These are phyloP conservation scores for Fusarium albidum DNA, from an alignment of 2,329 filamentous ascomycete genomes.

Conservation along the genomic window DNA sequence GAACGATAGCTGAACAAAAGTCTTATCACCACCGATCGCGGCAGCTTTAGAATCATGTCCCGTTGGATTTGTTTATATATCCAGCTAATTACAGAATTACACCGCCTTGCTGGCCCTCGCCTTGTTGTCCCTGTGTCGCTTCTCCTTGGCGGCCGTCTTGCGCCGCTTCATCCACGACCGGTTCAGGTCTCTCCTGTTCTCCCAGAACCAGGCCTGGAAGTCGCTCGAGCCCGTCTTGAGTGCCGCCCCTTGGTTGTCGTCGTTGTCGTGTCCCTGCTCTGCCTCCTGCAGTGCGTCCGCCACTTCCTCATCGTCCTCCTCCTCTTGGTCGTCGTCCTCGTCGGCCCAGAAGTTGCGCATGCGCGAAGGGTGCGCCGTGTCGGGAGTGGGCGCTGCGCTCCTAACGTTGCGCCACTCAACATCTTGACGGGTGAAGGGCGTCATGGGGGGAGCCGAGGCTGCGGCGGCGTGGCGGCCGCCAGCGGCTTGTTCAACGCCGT, in stretches of 20 bases:
- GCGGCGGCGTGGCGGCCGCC: constrained; percentile 18
- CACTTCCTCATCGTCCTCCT: constrained; percentile 54
- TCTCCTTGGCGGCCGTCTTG: constrained; percentile 71
- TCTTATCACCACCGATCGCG: too few species aligned
- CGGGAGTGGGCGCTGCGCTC: constrained; percentile 92
- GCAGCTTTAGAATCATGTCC: neutral
- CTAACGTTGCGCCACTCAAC: constrained; percentile 77
- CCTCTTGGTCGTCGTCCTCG: constrained; percentile 49
- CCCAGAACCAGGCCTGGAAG: constrained; percentile 75
- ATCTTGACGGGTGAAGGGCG: constrained; percentile 83
- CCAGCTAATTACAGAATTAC: constrained; percentile 40
- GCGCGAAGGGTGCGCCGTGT: constrained; percentile 81
- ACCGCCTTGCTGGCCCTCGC: constrained; percentile 56
- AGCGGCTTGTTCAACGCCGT: constrained; percentile 53
- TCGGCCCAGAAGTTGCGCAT: constrained; percentile 67
- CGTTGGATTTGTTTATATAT: constrained; percentile 13
- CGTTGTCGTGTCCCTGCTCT: constrained; percentile 41
- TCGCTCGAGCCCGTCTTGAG: constrained; percentile 51
- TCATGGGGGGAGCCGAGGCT: constrained; percentile 67
- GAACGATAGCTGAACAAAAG: neutral
- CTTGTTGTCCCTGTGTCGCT: constrained; percentile 71
- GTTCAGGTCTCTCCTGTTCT: constrained; percentile 71
- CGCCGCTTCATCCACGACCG: constrained; percentile 71
- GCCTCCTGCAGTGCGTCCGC: constrained; percentile 41
- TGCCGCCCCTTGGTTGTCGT: constrained; percentile 38